Evolutionary conservation across 768 basidiomycete genomes (phyloP), one percentile per base, ranked within the genome.

Genomic region (Lyophyllum semitale): DNA sequence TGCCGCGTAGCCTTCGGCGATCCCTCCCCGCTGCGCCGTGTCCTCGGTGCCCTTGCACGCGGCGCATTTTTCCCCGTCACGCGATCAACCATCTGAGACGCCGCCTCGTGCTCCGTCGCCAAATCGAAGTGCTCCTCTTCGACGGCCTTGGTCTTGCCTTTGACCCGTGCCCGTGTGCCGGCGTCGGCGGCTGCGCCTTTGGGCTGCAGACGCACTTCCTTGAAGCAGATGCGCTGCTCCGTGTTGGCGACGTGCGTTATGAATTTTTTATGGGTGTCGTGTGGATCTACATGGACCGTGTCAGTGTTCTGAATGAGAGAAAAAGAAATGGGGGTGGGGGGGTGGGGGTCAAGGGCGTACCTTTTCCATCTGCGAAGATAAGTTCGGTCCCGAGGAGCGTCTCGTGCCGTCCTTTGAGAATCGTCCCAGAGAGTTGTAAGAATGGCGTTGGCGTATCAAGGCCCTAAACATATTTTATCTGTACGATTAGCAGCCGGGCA

Each of bases 391-490:
- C 91, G 2, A 93, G 71, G 3, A 93, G 75, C 17, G 74, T 65
- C 53, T 88, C 83, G 56, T 91, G 84, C 33, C 76, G 72, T 0
- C 91, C 91, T 67, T 85, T 85, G 58, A 92, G 77, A 18, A 91
- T 77, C 1, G 88, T 87, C 2, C 90, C 89, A 4, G 87, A 85
- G 0, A 93, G 75, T 60, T 93, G 91, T 20, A 93, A 68, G 59
- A 84, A 91, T 0, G 91, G 91, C 0, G 83, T 87, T 0, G 88
- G 82, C 0, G 88, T 88, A 64, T 93, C 89, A 22, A 93, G 67
- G 1, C 90, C 91, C 91, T 89, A 59, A 15, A 23, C 43, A 37
- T 37, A n/a, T 7, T 5, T n/a, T 6, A 38, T 38, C 4, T 38
- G 4, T 18, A 3, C 17, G 15, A 18, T 15, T 2, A 38, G 9